Evolutionary conservation across 2,329 filamentous ascomycete genomes (phyloP), one percentile per base, ranked within the genome.

Genomic region (Pestalotiopsis sp.): DNA sequence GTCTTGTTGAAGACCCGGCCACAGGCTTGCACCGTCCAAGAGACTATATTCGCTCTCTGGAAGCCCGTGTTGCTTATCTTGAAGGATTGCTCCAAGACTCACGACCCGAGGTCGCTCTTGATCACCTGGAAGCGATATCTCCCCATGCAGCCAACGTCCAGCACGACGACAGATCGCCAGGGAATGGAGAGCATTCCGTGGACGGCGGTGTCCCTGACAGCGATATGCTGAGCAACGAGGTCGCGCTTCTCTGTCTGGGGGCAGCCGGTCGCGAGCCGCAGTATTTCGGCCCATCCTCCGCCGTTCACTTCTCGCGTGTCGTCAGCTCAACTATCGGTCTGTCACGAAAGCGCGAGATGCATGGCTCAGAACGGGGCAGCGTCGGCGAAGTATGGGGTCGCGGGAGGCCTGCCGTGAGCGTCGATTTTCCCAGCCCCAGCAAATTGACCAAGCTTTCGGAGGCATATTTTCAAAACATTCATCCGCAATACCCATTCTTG

Each of bases 391-490:
- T 31, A 12, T 36, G 66, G 27, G 39, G 20, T 20, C 45, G 38
- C 31, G 45, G 38, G 2, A 27, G 17, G 6, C 20, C 38, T n/a
- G 20, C 27, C n/a, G 20, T 49, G 17, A 25, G 13, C 36, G n/a
- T 36, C 17, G 55, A 65, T 14, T 31, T 68, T 6, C 63, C 63
- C 2, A 23, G 49, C 39, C 36, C 38, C 14, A 58, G 25, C 12
- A 68, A 62, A 55, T 52, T 62, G 64, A 36, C 55, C 36, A 45
- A 41, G 14, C 52, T 68, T 7, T 60, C 36, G 13, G 31, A 68
- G 55, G 79, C 80, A 3, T 81, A 79, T 66, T 81, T 81, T 65
- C 70, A 77, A 39, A 79, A 80, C 25, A 78, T 81, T 12, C 79
- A 81, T 55, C 71, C 77, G 0, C 79, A 81, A 63, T 81, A 80